Percentiles rank a stretch among this genome's conserved stretches.
Evolutionary conservation across 805 yeast species (phyloP).

Genomic region (Spathaspora boniae): DNA sequence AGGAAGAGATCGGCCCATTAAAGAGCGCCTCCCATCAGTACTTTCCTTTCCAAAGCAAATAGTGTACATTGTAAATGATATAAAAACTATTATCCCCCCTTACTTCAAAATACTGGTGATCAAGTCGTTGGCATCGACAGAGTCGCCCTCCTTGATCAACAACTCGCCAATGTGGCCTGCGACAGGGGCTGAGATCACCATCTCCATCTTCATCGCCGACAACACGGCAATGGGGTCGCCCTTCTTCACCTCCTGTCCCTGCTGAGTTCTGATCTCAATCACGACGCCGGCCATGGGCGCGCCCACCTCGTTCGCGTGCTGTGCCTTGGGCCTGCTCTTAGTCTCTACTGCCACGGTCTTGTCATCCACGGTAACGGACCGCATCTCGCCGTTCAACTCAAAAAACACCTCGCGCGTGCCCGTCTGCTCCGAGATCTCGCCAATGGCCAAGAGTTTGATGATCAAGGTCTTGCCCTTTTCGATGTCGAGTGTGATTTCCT

Average conservation of each 20-base stretch:
- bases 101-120: slow-evolving; percentile 41
- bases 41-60: background rate
- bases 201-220: slow-evolving; percentile 99
- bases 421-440: slow-evolving; percentile 78
- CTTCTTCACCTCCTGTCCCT: slow-evolving; percentile 86
- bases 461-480: slow-evolving; percentile 94
- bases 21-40: background rate
- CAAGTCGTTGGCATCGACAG: slow-evolving; percentile 92
- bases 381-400: slow-evolving; percentile 96
- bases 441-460: slow-evolving; percentile 86
- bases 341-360: slow-evolving; percentile 82
- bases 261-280: slow-evolving; percentile 88
- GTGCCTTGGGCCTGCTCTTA: slow-evolving; percentile 87
- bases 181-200: slow-evolving; percentile 92
- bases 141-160: slow-evolving; percentile 82
- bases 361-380: slow-evolving; percentile 91
- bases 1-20: background rate
- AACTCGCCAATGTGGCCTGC: slow-evolving; percentile 81
- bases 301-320: slow-evolving; percentile 88
- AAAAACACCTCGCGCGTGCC: slow-evolving; percentile 96
- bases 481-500: slow-evolving; percentile 84
- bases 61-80: background rate
- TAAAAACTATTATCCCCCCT: background rate
- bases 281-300: slow-evolving; percentile 99
- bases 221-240: slow-evolving; percentile 94